Base-by-base conservation (phyloP, 73 alveolate genomes). In the Effrenium voratum region DNA sequence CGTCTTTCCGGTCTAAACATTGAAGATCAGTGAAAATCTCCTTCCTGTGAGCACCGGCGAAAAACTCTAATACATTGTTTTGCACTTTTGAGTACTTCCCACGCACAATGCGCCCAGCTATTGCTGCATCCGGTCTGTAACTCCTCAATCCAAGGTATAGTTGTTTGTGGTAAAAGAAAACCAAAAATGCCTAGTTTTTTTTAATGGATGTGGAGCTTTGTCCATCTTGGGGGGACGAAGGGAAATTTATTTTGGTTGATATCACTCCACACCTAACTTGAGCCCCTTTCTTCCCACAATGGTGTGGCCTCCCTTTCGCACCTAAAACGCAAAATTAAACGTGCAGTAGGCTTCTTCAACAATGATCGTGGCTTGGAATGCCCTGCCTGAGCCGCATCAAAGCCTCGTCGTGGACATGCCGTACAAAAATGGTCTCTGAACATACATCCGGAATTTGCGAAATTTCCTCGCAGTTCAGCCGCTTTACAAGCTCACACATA, bases 351-450 rank as follows among this genome's bases (percentile, higher is more conserved):
- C n/a, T n/a, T n/a, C n/a, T n/a, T n/a, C n/a, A n/a, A n/a, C n/a
- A n/a, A n/a, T n/a, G n/a, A n/a, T n/a, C n/a, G n/a, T n/a, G n/a
- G n/a, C n/a, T n/a, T n/a, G n/a, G n/a, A n/a, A n/a, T n/a, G n/a
- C n/a, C n/a, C n/a, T n/a, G n/a, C n/a, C n/a, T n/a, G n/a, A n/a
- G n/a, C n/a, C n/a, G n/a, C 91, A 79, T 79, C 10, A 16, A 1
- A 2, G 91, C 91, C 44, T 79, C 91, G 47, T 79, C 91, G 70
- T 79, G 91, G 1, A 79, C 32, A 30, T 79, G 91, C 28, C 46
- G 15, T 2, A 79, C 47, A 26, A 79, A 3, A 1, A 79, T 2
- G 1, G 91, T 68, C 3, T 30, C 72, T 22, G 70, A 43, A n/a
- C 12, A 36, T 6, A 40, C 32, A 6, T 4, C 85, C 5, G 91